phyloP scores from a whole-genome alignment of 768 basidiomycete species.

The Multifurca ochricompacta region DNA sequence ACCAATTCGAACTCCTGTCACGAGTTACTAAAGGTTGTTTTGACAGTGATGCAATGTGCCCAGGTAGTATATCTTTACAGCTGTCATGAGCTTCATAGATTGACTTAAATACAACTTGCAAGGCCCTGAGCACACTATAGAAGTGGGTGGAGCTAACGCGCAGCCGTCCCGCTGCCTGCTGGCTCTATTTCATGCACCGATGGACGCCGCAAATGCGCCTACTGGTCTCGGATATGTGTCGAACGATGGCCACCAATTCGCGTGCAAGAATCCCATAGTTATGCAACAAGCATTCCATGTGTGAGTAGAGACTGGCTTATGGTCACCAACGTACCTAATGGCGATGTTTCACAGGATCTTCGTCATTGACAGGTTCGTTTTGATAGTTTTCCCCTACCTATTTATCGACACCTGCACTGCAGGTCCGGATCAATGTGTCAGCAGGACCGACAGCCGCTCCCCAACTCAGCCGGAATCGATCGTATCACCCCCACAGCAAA shows the following conservation, averaged over 20 bases:
- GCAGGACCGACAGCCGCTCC: constrained; percentile 38
- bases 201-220: constrained; percentile 25
- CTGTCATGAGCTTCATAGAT: too few relatives aligned
- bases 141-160: constrained; percentile 23
- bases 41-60: constrained; percentile 43
- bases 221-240: constrained; percentile 42
- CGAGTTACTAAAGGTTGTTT: not conserved
- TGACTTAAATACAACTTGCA: not conserved
- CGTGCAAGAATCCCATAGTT: constrained; percentile 45
- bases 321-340: not conserved
- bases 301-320: constrained; percentile 29
- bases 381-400: constrained; percentile 28
- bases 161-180: constrained; percentile 48
- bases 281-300: constrained; percentile 54
- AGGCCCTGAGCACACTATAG: constrained; percentile 45
- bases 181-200: constrained; percentile 42
- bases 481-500: constrained; percentile 33
- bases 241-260: constrained; percentile 47
- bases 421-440: constrained; percentile 47
- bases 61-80: constrained; percentile 34
- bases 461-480: constrained; percentile 34
- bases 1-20: not conserved
- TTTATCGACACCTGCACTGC: not conserved
- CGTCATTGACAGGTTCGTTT: constrained; percentile 44
- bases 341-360: constrained; percentile 32